Conservation (phyloP, 2,329 filamentous ascomycete species). For the Madurella fahalii region DNA sequence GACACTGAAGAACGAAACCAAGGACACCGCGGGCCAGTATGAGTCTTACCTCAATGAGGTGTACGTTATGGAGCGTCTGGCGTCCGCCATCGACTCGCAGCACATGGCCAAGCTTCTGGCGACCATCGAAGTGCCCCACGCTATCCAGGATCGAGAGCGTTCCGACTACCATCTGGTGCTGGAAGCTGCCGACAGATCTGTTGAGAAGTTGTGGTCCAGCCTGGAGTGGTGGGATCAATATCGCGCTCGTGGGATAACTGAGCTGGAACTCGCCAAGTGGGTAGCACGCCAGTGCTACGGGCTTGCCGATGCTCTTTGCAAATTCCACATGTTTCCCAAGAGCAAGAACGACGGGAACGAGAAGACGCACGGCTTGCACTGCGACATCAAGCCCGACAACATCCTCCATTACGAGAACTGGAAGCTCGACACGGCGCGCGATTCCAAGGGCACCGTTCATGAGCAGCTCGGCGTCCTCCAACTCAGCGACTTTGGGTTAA, state of each 20-base stretch:
- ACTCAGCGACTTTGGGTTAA: constrained; percentile 25
- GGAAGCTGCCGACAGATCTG: constrained; percentile 1
- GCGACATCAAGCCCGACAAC: constrained; percentile 13
- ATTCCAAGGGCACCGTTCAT: neutral
- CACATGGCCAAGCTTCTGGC: constrained; percentile 3
- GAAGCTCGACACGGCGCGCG: neutral
- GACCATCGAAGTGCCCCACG: constrained; percentile 1
- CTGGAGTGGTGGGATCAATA: neutral
- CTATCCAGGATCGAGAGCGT: neutral
- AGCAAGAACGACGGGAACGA: neutral
- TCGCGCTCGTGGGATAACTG: neutral
- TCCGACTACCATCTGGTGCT: constrained; percentile 3
- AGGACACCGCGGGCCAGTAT: neutral
- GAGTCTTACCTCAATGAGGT: neutral
- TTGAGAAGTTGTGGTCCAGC: neutral
- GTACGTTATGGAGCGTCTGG: constrained; percentile 1
- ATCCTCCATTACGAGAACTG: constrained; percentile 10
- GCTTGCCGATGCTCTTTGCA: constrained; percentile 1
- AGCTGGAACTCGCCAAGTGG: constrained; percentile 1
- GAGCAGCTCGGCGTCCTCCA: constrained; percentile 18
- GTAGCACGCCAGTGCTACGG: constrained; percentile 6
- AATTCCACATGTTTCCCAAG: neutral
- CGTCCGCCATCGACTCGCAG: neutral
- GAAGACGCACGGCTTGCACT: constrained; percentile 3
- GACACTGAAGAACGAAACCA: constrained; percentile 1